Conservation (phyloP, 2,329 filamentous ascomycete genomes). For the Scytalidium sp. region DNA sequence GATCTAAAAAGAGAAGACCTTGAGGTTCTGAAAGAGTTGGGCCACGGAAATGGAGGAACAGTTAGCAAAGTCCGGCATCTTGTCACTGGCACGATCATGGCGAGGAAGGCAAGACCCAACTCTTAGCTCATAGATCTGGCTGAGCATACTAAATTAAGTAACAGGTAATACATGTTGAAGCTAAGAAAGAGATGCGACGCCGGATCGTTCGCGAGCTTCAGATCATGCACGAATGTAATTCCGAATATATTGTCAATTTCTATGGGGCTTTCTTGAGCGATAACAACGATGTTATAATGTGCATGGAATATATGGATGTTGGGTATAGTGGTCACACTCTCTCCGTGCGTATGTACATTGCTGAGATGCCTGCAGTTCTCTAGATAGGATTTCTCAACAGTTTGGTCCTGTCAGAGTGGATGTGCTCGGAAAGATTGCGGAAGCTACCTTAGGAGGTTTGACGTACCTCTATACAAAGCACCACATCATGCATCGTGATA, state of each 20-base stretch:
- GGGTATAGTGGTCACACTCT: constrained; percentile 65
- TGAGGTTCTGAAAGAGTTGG: constrained; percentile 89
- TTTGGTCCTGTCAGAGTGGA: constrained; percentile 96
- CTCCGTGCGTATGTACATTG: not conserved
- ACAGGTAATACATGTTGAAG: constrained; percentile 96
- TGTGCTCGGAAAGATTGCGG: constrained; percentile 95
- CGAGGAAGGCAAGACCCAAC: constrained; percentile 72
- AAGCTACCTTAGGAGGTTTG: constrained; percentile 88
- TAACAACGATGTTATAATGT: constrained; percentile 97
- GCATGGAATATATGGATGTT: constrained; percentile 99
- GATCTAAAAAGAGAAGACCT: constrained; percentile 90
- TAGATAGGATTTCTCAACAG: constrained; percentile 90
- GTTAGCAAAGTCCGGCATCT: constrained; percentile 98
- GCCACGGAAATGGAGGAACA: constrained; percentile 93
- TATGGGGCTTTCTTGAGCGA: constrained; percentile 97
- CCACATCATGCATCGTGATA: constrained; percentile 98
- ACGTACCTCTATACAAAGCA: constrained; percentile 94
- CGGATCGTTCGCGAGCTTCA: constrained; percentile 95
- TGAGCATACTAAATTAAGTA: constrained; percentile 1
- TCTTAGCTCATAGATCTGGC: not conserved
- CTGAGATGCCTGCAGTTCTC: constrained; percentile 57
- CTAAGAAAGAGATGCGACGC: constrained; percentile 94
- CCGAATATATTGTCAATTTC: constrained; percentile 94
- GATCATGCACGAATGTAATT: constrained; percentile 98
- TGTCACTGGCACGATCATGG: constrained; percentile 94